Percentiles rank a stretch among this genome's conserved stretches.
These are phyloP conservation scores for Citrus australasica DNA, from an alignment of 345 rosid genomes.

Conservation along the genomic window DNA sequence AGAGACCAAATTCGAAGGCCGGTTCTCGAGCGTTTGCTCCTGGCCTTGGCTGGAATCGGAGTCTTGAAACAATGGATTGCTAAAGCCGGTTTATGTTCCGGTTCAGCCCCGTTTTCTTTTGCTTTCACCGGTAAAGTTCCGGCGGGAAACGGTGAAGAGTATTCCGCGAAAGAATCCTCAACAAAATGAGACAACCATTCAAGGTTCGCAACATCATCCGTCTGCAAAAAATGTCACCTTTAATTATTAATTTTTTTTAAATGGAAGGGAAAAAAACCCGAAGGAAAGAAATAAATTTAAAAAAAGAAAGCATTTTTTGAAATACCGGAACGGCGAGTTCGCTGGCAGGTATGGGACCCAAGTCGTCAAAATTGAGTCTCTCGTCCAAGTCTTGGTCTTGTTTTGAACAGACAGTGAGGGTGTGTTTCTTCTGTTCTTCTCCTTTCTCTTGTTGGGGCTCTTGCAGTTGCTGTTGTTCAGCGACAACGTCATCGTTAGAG, in stretches of 20 bases:
- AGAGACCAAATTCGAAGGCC: constrained; percentile 57
- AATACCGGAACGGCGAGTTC: constrained; percentile 70
- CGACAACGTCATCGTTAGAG: constrained; percentile 56
- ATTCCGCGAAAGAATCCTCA: constrained; percentile 72
- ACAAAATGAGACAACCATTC: constrained; percentile 92
- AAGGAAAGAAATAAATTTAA: not conserved
- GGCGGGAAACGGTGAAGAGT: constrained; percentile 43
- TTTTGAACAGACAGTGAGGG: constrained; percentile 17
- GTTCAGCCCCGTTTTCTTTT: constrained; percentile 19
- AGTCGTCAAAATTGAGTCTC: constrained; percentile 28
- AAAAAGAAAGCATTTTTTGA: not conserved
- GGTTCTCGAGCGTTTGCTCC: constrained; percentile 73
- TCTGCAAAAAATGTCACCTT: constrained; percentile 36
- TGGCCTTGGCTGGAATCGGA: constrained; percentile 69
- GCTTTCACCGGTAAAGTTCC: constrained; percentile 29
- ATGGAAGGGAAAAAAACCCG: not conserved
- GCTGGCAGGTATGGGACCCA: constrained; percentile 41
- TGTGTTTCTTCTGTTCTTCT: constrained; percentile 12
- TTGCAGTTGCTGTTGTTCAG: constrained; percentile 12
- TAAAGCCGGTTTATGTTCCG: constrained; percentile 12
- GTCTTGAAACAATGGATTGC: constrained; percentile 30
- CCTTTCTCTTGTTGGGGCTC: constrained; percentile 1
- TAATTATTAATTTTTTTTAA: not conserved
- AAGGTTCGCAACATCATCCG: constrained; percentile 64
- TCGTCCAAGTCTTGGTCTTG: constrained; percentile 2